A percentile compares a stretch with the other conserved stretches of the same genome.
Conservation (phyloP, 73 alveolate species). For the Paramecium octaurelia region DNA sequence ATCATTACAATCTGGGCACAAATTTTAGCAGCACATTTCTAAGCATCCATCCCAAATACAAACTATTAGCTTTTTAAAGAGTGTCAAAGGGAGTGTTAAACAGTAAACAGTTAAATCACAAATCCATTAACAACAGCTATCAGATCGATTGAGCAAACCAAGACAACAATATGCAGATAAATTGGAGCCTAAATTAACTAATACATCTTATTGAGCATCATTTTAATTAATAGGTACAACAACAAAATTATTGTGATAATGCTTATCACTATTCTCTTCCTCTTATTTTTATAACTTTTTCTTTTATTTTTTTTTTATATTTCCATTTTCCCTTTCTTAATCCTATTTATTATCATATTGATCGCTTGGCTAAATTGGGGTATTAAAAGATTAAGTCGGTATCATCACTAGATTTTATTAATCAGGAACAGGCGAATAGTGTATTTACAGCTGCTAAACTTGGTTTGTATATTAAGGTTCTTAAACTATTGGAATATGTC, state of each 20-base stretch:
- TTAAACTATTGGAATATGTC: neutral
- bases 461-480: neutral
- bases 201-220: neutral
- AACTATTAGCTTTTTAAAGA: neutral
- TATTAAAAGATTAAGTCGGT: neutral
- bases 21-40: neutral
- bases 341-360: neutral
- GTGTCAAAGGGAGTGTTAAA: neutral
- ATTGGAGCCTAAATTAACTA: neutral
- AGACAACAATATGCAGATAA: neutral
- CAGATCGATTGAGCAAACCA: neutral
- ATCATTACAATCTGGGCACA: neutral
- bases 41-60: neutral
- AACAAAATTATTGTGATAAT: neutral
- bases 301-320: neutral
- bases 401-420: neutral
- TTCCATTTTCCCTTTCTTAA: neutral
- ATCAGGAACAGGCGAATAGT: neutral
- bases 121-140: slow-evolving; percentile 21
- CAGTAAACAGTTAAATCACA: neutral
- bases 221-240: neutral
- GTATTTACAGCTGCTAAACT: neutral
- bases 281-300: neutral
- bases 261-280: neutral
- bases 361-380: neutral